Percentiles rank a stretch among this genome's conserved stretches.
These are phyloP conservation scores for Aspergillus brasiliensis DNA, from an alignment of 2,329 filamentous ascomycete species.

Conservation along the genomic window DNA sequence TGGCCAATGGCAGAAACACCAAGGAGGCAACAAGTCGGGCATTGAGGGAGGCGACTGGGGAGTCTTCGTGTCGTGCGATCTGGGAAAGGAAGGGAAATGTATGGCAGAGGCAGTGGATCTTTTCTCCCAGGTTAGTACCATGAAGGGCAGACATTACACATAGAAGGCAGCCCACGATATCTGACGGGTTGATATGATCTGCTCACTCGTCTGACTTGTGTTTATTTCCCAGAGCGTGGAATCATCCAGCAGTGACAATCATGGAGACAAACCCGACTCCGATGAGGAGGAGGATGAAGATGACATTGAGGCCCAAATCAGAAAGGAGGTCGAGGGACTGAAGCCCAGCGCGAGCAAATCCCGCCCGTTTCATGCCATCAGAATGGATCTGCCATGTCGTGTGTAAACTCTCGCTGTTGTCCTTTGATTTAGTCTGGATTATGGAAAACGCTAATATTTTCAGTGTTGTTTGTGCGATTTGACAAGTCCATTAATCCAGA, in stretches of 20 bases:
- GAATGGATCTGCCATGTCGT: conserved; percentile 55
- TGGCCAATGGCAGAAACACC: conserved; percentile 34
- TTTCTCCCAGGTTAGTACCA: conserved; percentile 54
- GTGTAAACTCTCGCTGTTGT: conserved; percentile 17
- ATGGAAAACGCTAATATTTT: conserved; percentile 17
- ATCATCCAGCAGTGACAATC: conserved; percentile 17
- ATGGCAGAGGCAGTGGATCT: conserved; percentile 60
- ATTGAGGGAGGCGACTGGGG: conserved; percentile 58
- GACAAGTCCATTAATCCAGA: conserved; percentile 61
- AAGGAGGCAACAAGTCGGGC: conserved; percentile 20
- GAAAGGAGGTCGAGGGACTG: conserved; percentile 59
- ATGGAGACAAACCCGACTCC: conserved; percentile 32
- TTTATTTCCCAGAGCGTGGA: conserved; percentile 21
- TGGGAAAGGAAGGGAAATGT: conserved; percentile 63
- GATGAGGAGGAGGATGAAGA: conserved; percentile 46
- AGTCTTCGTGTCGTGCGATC: conserved; percentile 65
- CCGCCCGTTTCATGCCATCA: conserved; percentile 55
- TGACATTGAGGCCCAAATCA: conserved; percentile 64
- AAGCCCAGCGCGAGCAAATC: conserved; percentile 49
- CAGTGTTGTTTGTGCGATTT: conserved; percentile 56
- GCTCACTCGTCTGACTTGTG: not conserved
- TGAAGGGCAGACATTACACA: not conserved
- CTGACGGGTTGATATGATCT: not conserved
- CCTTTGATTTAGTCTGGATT: conserved; percentile 1
- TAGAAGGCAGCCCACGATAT: not conserved